A percentile compares a stretch with the other conserved stretches of the same genome.
Conservation (phyloP, 1,284 basidiomycete genomes). For the Porodaedalea pini region DNA sequence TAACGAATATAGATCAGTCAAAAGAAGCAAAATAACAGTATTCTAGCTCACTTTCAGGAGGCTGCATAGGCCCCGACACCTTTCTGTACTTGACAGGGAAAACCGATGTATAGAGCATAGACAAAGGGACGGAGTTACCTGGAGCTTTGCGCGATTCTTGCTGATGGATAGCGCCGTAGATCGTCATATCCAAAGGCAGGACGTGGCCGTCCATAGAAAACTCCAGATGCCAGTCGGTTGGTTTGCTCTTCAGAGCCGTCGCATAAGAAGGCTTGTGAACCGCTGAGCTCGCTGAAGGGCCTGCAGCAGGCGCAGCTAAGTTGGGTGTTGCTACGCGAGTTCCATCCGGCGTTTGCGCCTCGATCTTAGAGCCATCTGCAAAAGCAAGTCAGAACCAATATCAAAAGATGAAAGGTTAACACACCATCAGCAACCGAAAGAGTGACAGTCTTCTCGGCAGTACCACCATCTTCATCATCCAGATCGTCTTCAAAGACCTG, state of each 20-base stretch:
- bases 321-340: constrained; percentile 89
- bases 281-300: constrained; percentile 44
- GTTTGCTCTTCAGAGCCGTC: constrained; percentile 87
- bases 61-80: constrained; percentile 76
- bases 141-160: constrained; percentile 74
- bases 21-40: not conserved
- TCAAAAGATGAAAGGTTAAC: constrained; percentile 21
- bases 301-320: constrained; percentile 40
- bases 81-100: constrained; percentile 94
- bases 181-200: constrained; percentile 83
- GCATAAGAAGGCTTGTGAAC: constrained; percentile 70
- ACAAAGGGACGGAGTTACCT: constrained; percentile 52
- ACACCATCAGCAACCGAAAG: constrained; percentile 78
- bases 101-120: constrained; percentile 83
- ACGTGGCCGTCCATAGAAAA: constrained; percentile 88
- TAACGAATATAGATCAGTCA: constrained; percentile 27
- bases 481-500: constrained; percentile 68
- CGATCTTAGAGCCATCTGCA: constrained; percentile 83
- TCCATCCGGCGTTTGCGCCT: constrained; percentile 94
- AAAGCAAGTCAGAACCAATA: not conserved
- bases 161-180: constrained; percentile 94
- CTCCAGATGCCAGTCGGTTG: constrained; percentile 94
- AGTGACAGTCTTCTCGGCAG: constrained; percentile 80
- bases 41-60: constrained; percentile 51
- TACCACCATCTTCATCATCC: constrained; percentile 62